Conservation (phyloP, 1,284 basidiomycete species). For the Ganoderma multipileum region DNA sequence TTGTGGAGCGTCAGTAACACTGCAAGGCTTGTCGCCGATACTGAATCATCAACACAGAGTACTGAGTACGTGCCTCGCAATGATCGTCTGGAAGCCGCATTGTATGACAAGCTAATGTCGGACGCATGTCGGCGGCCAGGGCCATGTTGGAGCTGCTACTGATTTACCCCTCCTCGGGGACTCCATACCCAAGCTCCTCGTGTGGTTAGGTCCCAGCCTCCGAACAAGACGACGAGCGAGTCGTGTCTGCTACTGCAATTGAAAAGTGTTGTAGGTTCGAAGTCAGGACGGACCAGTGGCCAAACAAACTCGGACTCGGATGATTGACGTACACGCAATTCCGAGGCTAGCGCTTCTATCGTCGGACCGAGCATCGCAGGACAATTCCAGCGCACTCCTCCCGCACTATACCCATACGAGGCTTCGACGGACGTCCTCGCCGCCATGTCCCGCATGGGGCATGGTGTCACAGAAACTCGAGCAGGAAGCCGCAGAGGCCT, state of each 20-base stretch:
- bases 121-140: constrained; percentile 3
- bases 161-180: too few relatives aligned
- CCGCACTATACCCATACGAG: background rate
- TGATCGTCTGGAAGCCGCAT: background rate
- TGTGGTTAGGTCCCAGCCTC: background rate
- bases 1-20: background rate
- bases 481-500: background rate
- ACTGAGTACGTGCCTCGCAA: background rate
- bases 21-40: background rate
- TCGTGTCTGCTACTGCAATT: too few relatives aligned
- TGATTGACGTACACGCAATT: background rate
- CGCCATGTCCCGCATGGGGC: background rate
- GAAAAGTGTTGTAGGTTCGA: too few relatives aligned
- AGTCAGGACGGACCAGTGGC: too few relatives aligned
- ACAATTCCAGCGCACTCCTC: background rate
- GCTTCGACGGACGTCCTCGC: background rate
- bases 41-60: background rate
- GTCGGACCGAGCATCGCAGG: background rate
- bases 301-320: background rate
- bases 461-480: background rate
- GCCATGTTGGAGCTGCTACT: background rate
- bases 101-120: constrained; percentile 2
- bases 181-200: too few relatives aligned
- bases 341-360: too few relatives aligned
- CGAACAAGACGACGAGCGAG: too few relatives aligned